Conservation (phyloP, 2,329 filamentous ascomycete genomes). For the Colletotrichum sp. region DNA sequence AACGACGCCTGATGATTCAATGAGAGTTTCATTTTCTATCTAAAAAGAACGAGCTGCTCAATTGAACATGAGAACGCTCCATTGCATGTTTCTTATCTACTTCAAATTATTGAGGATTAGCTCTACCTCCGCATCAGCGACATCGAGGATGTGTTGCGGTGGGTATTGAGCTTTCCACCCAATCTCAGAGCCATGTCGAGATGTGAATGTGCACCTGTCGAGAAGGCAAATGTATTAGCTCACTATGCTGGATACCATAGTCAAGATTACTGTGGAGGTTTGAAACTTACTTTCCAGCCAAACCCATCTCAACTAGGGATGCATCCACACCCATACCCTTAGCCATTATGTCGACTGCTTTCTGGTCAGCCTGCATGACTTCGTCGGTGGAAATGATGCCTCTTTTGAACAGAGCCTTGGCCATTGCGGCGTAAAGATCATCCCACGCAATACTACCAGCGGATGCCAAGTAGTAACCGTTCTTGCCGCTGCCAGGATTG, state of each 20-base stretch:
- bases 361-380: slow-evolving; percentile 39
- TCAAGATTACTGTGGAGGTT: neutral
- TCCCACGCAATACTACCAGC: slow-evolving; percentile 55
- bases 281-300: slow-evolving; percentile 40
- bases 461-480: slow-evolving; percentile 56
- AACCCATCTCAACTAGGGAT: slow-evolving; percentile 37
- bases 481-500: slow-evolving; percentile 41
- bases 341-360: slow-evolving; percentile 45
- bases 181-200: slow-evolving; percentile 43
- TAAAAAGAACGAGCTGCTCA: accelerated
- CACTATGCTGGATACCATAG: neutral
- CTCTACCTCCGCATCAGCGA: slow-evolving; percentile 50
- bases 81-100: accelerated
- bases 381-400: slow-evolving; percentile 39
- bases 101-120: slow-evolving; percentile 25
- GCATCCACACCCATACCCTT: slow-evolving; percentile 35
- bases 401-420: slow-evolving; percentile 41
- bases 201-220: slow-evolving; percentile 32
- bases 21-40: neutral
- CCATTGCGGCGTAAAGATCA: slow-evolving; percentile 53
- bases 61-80: accelerated
- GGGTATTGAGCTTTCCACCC: slow-evolving; percentile 50
- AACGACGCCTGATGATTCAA: accelerated
- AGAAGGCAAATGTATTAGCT: neutral
- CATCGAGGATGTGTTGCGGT: slow-evolving; percentile 50